A percentile compares a stretch with the other conserved stretches of the same genome.
Conservation (phyloP, 129 eudicot genomes). For the Centrapalus pauciflorus region DNA sequence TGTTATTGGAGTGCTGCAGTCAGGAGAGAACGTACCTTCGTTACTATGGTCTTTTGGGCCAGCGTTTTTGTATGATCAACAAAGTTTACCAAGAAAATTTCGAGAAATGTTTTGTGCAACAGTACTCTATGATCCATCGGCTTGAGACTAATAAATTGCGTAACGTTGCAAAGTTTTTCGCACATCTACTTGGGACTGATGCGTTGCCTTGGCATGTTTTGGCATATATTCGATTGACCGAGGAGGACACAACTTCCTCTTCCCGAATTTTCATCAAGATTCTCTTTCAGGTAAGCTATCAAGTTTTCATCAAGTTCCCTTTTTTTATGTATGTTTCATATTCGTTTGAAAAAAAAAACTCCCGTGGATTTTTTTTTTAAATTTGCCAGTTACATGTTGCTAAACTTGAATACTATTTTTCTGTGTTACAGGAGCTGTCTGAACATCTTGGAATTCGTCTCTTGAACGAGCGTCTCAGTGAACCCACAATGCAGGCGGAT, state of each 20-base stretch:
- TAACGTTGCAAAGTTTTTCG: conserved; percentile 91
- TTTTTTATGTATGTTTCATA: background rate
- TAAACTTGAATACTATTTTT: conserved; percentile 2
- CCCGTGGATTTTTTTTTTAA: too few species aligned
- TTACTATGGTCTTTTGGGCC: conserved; percentile 94
- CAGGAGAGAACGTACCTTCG: conserved; percentile 95
- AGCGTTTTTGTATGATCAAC: conserved; percentile 90
- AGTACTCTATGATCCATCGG: conserved; percentile 95
- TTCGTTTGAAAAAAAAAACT: too few species aligned
- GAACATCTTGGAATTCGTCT: conserved; percentile 95
- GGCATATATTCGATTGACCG: conserved; percentile 80
- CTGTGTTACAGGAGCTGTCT: conserved; percentile 63
- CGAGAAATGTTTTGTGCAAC: conserved; percentile 84
- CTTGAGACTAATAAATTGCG: conserved; percentile 87
- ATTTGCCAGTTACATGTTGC: background rate
- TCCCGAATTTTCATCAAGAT: conserved; percentile 93
- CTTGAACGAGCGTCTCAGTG: conserved; percentile 78
- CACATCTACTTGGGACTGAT: conserved; percentile 91
- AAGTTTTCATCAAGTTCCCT: background rate
- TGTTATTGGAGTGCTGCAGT: conserved; percentile 94
- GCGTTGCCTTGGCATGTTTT: conserved; percentile 90
- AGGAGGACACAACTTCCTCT: conserved; percentile 92
- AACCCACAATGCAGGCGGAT: conserved; percentile 77
- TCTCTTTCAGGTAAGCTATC: conserved; percentile 75
- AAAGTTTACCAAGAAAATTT: conserved; percentile 85